Evolutionary conservation across 176 grass and related monocot genomes (phyloP).

Genomic region (Echinochloa phyllopogon): DNA sequence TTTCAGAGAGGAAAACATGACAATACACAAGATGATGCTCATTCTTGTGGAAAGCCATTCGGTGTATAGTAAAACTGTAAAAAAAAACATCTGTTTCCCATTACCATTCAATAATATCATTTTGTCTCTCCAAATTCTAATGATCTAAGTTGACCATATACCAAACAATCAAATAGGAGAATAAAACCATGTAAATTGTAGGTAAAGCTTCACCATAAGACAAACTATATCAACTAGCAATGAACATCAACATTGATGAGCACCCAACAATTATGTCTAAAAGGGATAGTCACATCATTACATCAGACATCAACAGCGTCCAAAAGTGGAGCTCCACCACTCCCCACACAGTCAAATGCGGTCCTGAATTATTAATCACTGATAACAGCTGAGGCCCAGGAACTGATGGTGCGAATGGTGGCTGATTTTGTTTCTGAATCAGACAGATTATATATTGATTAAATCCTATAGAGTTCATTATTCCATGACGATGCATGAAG

Average conservation of each 20-base stretch:
- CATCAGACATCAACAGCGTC: background rate
- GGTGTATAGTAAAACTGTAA: too few relatives aligned
- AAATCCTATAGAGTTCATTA: background rate
- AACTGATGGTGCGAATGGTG: background rate
- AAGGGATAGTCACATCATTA: background rate
- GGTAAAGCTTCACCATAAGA: background rate
- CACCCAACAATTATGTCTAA: background rate
- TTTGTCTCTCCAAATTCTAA: background rate
- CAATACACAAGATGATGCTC: background rate
- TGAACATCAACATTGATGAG: background rate
- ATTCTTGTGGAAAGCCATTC: background rate
- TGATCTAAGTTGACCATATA: background rate
- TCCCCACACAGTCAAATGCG: background rate
- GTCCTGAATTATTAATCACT: slow-evolving; percentile 12
- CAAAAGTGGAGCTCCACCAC: slow-evolving; percentile 2
- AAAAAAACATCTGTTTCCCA: background rate
- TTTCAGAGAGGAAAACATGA: background rate
- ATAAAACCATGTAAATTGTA: background rate
- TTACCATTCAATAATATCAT: background rate
- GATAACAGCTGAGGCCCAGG: background rate
- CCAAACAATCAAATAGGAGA: slow-evolving; percentile 14
- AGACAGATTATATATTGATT: slow-evolving; percentile 7
- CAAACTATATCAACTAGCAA: slow-evolving; percentile 6
- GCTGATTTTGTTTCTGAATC: background rate
- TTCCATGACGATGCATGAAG: background rate